phyloP scores from a whole-genome alignment of 2,329 filamentous ascomycete species.

The Sclerotinia borealis region DNA sequence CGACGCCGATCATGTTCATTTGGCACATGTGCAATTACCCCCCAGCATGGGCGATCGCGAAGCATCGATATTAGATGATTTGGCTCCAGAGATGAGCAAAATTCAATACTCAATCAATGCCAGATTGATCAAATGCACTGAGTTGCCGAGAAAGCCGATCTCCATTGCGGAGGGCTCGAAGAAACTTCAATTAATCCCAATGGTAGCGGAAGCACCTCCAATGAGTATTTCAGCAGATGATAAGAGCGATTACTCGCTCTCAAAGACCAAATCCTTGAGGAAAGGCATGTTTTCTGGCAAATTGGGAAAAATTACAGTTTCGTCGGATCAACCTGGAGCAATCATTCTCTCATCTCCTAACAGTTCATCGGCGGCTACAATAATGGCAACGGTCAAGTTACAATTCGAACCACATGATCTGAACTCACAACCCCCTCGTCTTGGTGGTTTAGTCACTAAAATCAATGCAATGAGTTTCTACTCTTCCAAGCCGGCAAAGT shows the following conservation, averaged over 20 bases:
- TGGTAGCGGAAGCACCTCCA: conserved; percentile 27
- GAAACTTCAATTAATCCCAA: conserved; percentile 29
- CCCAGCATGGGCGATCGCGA: conserved; percentile 29
- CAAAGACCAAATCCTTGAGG: conserved; percentile 27
- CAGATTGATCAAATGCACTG: conserved; percentile 23
- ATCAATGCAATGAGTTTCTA: conserved; percentile 29
- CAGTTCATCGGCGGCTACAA: conserved; percentile 17
- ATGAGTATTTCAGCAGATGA: conserved; percentile 23
- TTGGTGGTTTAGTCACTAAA: conserved; percentile 29
- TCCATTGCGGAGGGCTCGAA: conserved; percentile 23
- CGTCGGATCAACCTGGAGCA: conserved; percentile 28
- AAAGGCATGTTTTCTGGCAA: conserved; percentile 33
- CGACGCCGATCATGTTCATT: conserved; percentile 25
- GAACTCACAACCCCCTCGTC: conserved; percentile 26
- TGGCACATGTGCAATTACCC: conserved; percentile 30
- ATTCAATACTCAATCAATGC: conserved; percentile 29
- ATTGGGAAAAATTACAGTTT: conserved; percentile 31
- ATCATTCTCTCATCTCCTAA: conserved; percentile 27
- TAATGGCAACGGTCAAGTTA: conserved; percentile 29
- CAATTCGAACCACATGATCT: conserved; percentile 30
- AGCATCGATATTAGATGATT: conserved; percentile 23
- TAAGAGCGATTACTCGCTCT: conserved; percentile 25
- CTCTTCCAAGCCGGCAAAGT: conserved; percentile 18
- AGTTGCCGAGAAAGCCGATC: conserved; percentile 20
- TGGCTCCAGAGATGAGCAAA: conserved; percentile 30